These are phyloP conservation scores for Trichoderma lentiforme DNA, from an alignment of 2,329 filamentous ascomycete species.

Conservation along the genomic window DNA sequence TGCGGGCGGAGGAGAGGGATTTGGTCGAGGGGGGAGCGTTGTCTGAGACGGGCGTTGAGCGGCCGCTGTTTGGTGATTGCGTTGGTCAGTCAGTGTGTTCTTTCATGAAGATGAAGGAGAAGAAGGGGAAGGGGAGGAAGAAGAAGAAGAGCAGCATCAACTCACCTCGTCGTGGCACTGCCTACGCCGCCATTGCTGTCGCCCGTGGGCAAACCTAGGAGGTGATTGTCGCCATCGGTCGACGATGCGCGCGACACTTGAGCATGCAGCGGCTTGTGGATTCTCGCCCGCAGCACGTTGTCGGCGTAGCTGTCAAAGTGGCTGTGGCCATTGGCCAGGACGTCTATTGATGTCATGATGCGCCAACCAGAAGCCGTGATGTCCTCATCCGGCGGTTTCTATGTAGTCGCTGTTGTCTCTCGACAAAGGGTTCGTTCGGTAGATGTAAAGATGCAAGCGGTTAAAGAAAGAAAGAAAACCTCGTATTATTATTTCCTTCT, in stretches of 20 bases:
- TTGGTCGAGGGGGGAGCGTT: constrained; percentile 93
- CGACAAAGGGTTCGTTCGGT: neutral
- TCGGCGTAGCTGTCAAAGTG: constrained; percentile 21
- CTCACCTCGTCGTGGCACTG: constrained; percentile 47
- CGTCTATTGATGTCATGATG: constrained; percentile 26
- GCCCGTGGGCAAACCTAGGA: constrained; percentile 27
- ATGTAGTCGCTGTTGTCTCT: neutral
- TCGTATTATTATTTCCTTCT: neutral
- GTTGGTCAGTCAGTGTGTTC: neutral
- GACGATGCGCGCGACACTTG: constrained; percentile 42
- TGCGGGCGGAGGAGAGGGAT: constrained; percentile 79
- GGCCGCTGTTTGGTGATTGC: constrained; percentile 54
- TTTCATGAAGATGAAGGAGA: neutral
- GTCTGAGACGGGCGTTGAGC: constrained; percentile 76
- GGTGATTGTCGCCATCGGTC: constrained; percentile 31
- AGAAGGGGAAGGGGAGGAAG: neutral
- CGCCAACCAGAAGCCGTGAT: constrained; percentile 17
- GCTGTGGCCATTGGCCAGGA: constrained; percentile 27
- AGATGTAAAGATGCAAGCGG: neutral
- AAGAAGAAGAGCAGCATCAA: neutral
- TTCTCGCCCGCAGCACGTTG: constrained; percentile 48
- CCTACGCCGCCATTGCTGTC: constrained; percentile 31
- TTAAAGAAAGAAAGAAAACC: neutral
- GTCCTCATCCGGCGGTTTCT: neutral
- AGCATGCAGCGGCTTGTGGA: constrained; percentile 48